Conservation (phyloP, 2,329 filamentous ascomycete genomes). For the Elsinoe arachidis region DNA sequence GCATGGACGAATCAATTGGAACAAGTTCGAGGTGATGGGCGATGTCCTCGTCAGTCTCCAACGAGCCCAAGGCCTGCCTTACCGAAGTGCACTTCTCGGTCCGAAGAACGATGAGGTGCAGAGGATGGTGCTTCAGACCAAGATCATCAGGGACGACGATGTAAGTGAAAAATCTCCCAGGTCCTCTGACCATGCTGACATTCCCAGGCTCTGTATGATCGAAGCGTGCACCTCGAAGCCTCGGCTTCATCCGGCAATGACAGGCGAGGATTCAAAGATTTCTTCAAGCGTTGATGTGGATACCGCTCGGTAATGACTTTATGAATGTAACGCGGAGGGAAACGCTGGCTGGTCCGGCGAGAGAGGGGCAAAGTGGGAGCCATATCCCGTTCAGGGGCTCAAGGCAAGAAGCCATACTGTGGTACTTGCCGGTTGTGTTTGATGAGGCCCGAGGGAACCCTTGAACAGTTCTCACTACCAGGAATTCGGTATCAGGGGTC, state of each 20-base stretch:
- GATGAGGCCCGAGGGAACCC: too few species aligned
- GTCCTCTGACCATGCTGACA: slow-evolving; percentile 20
- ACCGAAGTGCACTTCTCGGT: slow-evolving; percentile 32
- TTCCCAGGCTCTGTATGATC: slow-evolving; percentile 16
- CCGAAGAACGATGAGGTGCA: slow-evolving; percentile 60
- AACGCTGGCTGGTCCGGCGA: not conserved
- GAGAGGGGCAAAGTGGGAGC: not conserved
- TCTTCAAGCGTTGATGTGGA: slow-evolving; percentile 15
- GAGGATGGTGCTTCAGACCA: slow-evolving; percentile 71
- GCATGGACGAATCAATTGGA: slow-evolving; percentile 73
- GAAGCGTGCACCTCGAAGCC: slow-evolving; percentile 14
- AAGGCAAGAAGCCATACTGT: too few species aligned
- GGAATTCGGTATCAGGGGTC: too few species aligned
- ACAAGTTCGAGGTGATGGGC: slow-evolving; percentile 93
- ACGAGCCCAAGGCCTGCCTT: slow-evolving; percentile 79
- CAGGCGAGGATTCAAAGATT: slow-evolving; percentile 14
- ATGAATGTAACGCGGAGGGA: not conserved
- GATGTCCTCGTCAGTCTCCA: slow-evolving; percentile 86
- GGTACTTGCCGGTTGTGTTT: too few species aligned
- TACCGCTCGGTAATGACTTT: slow-evolving; percentile 4
- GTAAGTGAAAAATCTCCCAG: slow-evolving; percentile 54
- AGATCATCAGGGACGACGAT: slow-evolving; percentile 78
- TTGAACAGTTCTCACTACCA: too few species aligned
- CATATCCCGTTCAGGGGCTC: not conserved
- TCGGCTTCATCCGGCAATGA: slow-evolving; percentile 6